Evolutionary conservation across 1,284 basidiomycete species (phyloP).

Genomic region (Fereydounia khargensis): DNA sequence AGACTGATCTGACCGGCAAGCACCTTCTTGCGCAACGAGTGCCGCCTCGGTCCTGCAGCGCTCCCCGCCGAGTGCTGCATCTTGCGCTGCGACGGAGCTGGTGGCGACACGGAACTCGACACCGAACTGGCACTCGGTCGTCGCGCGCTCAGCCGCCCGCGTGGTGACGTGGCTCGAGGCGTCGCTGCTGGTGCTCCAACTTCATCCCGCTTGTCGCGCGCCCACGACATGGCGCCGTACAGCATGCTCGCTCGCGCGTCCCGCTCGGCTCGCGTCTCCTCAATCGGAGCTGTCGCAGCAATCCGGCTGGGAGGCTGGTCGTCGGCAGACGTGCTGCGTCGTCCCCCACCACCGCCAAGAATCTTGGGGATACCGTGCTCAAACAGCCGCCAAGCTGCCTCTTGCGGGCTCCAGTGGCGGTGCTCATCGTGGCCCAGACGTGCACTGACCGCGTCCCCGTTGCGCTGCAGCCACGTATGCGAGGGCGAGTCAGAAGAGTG

Average conservation of each 20-base stretch:
- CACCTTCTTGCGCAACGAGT: conserved; percentile 28
- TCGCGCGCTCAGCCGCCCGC: no score
- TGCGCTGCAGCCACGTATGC: conserved; percentile 35
- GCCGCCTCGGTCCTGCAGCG: conserved; percentile 5
- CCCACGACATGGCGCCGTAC: conserved; percentile 36
- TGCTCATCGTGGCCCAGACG: conserved; percentile 30
- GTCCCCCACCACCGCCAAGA: no score
- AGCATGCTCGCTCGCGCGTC: conserved; percentile 23
- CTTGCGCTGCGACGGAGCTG: neutral
- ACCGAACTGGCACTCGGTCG: neutral
- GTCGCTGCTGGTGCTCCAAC: neutral
- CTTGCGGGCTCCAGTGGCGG: conserved; percentile 21
- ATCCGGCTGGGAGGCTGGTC: no score
- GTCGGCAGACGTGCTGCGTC: no score
- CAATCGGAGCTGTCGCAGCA: conserved; percentile 14
- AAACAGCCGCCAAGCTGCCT: conserved; percentile 29
- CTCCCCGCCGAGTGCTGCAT: neutral
- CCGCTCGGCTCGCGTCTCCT: conserved; percentile 24
- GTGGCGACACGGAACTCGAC: neutral
- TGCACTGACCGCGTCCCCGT: conserved; percentile 32
- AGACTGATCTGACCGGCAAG: conserved; percentile 22
- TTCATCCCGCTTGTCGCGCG: conserved; percentile 9
- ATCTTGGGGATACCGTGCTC: conserved; percentile 23
- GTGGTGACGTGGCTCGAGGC: neutral
- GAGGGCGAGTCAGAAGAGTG: conserved; percentile 30